phyloP scores from a whole-genome alignment of 345 rosid species.

The Euphorbia pulcherrima region DNA sequence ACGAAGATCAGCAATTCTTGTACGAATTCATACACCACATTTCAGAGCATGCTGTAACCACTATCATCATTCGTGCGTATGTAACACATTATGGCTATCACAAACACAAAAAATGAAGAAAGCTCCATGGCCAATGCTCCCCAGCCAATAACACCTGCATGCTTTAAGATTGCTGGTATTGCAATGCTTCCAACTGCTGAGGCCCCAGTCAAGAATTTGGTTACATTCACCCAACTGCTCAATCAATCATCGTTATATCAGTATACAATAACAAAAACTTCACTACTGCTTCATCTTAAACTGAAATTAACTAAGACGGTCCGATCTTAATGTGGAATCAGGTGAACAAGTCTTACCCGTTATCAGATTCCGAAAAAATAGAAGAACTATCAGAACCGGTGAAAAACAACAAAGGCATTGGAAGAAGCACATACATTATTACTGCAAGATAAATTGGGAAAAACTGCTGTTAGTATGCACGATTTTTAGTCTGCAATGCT shows the following conservation, averaged over 20 bases:
- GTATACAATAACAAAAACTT: background rate
- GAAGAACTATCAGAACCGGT: slow-evolving; percentile 68
- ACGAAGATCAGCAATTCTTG: background rate
- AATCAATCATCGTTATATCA: slow-evolving; percentile 15
- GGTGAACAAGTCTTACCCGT: slow-evolving; percentile 33
- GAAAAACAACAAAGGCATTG: slow-evolving; percentile 88
- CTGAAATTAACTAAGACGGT: background rate
- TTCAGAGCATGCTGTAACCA: slow-evolving; percentile 50
- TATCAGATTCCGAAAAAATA: slow-evolving; percentile 59
- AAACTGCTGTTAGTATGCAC: slow-evolving; percentile 9
- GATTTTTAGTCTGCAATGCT: background rate
- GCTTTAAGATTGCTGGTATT: slow-evolving; percentile 83
- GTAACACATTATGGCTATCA: slow-evolving; percentile 68
- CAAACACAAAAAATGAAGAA: slow-evolving; percentile 65
- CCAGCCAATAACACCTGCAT: slow-evolving; percentile 90
- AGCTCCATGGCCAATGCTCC: slow-evolving; percentile 85
- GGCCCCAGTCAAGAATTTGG: slow-evolving; percentile 92
- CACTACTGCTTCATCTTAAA: background rate
- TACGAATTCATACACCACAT: background rate
- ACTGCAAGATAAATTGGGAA: slow-evolving; percentile 44
- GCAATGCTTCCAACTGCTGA: slow-evolving; percentile 90
- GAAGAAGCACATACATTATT: slow-evolving; percentile 86
- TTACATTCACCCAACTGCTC: slow-evolving; percentile 81
- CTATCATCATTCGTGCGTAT: slow-evolving; percentile 45
- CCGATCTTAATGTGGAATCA: slow-evolving; percentile 10